phyloP scores from a whole-genome alignment of 495 filamentous ascomycete genomes.

The Entonaema liquescens region DNA sequence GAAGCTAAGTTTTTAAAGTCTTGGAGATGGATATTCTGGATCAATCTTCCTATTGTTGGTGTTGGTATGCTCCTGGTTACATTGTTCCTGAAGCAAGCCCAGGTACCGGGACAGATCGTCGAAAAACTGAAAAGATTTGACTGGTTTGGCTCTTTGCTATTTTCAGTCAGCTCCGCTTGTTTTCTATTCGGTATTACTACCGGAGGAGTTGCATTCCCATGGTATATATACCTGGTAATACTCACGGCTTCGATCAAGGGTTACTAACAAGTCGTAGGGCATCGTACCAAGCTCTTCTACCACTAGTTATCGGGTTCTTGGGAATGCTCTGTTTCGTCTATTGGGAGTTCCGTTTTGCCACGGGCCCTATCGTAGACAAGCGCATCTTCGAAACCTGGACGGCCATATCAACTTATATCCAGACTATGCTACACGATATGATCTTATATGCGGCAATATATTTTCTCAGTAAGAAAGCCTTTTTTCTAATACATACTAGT shows the following conservation, averaged over 20 bases:
- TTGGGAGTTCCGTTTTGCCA: slow-evolving; percentile 59
- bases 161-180: slow-evolving; percentile 53
- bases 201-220: slow-evolving; percentile 63
- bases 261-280: slow-evolving; percentile 7
- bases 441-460: slow-evolving; percentile 63
- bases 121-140: slow-evolving; percentile 64
- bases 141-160: slow-evolving; percentile 64
- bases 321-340: slow-evolving; percentile 53
- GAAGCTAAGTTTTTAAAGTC: slow-evolving; percentile 6
- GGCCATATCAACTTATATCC: slow-evolving; percentile 45
- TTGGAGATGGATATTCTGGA: slow-evolving; percentile 54
- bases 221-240: slow-evolving; percentile 39
- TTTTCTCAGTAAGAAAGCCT: slow-evolving; percentile 53
- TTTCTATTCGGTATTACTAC: slow-evolving; percentile 63
- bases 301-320: slow-evolving; percentile 58
- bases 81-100: slow-evolving; percentile 51
- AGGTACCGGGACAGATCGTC: slow-evolving; percentile 45
- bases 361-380: slow-evolving; percentile 54
- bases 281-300: slow-evolving; percentile 61
- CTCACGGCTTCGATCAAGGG: slow-evolving; percentile 2
- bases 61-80: slow-evolving; percentile 49
- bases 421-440: slow-evolving; percentile 59
- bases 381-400: slow-evolving; percentile 55
- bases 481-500: background rate
- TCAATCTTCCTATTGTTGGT: slow-evolving; percentile 56